Evolutionary conservation across 1,284 basidiomycete genomes (phyloP), one percentile per base, ranked within the genome.

Genomic region (Rhodotorula sp.): DNA sequence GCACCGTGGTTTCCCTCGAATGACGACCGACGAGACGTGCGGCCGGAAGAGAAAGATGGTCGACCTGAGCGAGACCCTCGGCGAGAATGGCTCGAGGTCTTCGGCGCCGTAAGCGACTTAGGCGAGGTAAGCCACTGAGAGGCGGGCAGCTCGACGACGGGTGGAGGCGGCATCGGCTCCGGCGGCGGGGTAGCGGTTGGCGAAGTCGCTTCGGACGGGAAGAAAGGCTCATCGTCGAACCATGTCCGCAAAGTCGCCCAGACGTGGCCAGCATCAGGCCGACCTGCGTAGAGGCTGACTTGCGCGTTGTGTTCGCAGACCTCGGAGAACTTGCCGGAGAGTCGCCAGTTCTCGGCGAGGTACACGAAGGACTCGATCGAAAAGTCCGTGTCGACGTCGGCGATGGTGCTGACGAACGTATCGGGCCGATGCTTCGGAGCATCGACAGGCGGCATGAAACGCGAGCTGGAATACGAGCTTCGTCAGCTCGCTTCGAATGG

Each of bases 211-310:
- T 68, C 69, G 47, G 67, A 65, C 13, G 53, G 50, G 9, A 59
- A 52, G 52, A 59, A 52, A 1, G 58, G 51, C 26, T 59, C 51
- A 48, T 61, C 44, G 52, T 69, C 61, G 40, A 74, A 57, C 73
- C 73, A 75, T 11, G 65, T 62, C 9, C 66, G 65, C 40, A 75
- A 30, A 1, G 67, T 68, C 34, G 31, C n/a, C 73, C 73, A 75
- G 24, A 75, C 53, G 26, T 75, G 73, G 18, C 58, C 55, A 0
- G 70, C 68, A 24, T 75, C 71, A 2, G 68, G 54, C 22, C 73
- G 63, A 1, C 59, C 64, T 13, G 64, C 65, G 7, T 60, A 34
- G 1, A 55, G 52, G 2, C 60, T 70, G 2, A 73, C 65, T 11
- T 62, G 52, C 4, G 65, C 66, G 50, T 75, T 75, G 44, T 64